Evolutionary conservation across 2,329 filamentous ascomycete genomes (phyloP).

Genomic region (Verticillium nubilum): DNA sequence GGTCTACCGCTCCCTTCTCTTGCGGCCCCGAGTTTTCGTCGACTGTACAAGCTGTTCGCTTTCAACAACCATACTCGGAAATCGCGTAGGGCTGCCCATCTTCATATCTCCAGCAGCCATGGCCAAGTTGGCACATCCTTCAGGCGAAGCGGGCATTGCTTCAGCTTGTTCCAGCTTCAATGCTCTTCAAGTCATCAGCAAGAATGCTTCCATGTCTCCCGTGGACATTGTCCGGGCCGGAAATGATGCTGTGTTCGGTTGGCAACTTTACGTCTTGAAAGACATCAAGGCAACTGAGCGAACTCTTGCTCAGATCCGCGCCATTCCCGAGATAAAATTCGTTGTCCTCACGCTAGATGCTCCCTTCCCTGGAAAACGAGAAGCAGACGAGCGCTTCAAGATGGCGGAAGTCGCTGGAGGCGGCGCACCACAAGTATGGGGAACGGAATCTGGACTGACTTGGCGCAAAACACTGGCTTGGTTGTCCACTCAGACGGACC

Average conservation of each 20-base stretch:
- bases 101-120: conserved; percentile 77
- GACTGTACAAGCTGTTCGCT: conserved; percentile 70
- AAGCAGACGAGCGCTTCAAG: conserved; percentile 48
- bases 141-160: conserved; percentile 73
- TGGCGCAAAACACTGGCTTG: conserved; percentile 47
- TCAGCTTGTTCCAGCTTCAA: conserved; percentile 64
- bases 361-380: conserved; percentile 42
- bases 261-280: conserved; percentile 81
- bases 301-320: conserved; percentile 50
- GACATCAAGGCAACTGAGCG: conserved; percentile 50
- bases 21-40: conserved; percentile 76
- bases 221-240: conserved; percentile 70
- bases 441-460: conserved; percentile 43
- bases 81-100: conserved; percentile 64
- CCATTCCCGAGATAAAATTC: conserved; percentile 55
- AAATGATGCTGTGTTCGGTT: conserved; percentile 70
- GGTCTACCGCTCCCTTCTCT: conserved; percentile 69
- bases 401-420: conserved; percentile 37
- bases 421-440: conserved; percentile 6
- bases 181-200: conserved; percentile 70
- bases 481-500: conserved; percentile 37
- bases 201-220: conserved; percentile 79
- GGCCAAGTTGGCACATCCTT: conserved; percentile 70
- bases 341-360: conserved; percentile 20
- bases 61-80: conserved; percentile 62